These are phyloP conservation scores for Mucor ambiguus DNA, from an alignment of 371 early-diverging fungal species.

Conservation along the genomic window DNA sequence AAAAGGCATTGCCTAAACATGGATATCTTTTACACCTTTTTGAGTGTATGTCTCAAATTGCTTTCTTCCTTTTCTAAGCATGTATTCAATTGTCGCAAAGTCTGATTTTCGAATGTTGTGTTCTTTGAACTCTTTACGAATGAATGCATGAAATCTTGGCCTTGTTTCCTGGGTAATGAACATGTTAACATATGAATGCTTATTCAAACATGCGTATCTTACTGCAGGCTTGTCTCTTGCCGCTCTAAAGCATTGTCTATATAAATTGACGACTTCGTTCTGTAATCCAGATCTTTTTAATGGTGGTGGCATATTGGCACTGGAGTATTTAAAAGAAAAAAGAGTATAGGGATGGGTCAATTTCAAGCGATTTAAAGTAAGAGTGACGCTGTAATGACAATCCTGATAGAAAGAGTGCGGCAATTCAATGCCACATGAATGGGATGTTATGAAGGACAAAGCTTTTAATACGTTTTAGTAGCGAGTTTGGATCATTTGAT, in stretches of 20 bases:
- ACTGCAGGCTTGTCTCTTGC: slow-evolving; percentile 61
- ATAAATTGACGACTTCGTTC: slow-evolving; percentile 58
- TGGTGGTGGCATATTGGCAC: slow-evolving; percentile 28
- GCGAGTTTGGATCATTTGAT: not conserved
- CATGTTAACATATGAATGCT: not conserved
- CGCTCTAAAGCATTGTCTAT: slow-evolving; percentile 62
- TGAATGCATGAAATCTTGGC: slow-evolving; percentile 59
- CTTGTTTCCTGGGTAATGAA: slow-evolving; percentile 46
- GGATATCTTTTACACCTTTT: slow-evolving; percentile 62
- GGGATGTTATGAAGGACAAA: not conserved
- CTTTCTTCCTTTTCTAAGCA: slow-evolving; percentile 59
- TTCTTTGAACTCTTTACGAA: slow-evolving; percentile 61
- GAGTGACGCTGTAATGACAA: not conserved
- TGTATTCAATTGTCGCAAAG: slow-evolving; percentile 67
- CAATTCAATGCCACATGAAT: not conserved
- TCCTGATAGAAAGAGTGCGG: not conserved
- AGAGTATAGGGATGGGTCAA: not conserved
- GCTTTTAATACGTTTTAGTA: not conserved
- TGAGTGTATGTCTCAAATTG: slow-evolving; percentile 59
- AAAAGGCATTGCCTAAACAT: slow-evolving; percentile 32
- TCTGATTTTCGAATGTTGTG: slow-evolving; percentile 59
- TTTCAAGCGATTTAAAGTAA: not conserved
- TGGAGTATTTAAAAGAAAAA: not conserved
- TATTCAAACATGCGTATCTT: not conserved
- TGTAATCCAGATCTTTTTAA: slow-evolving; percentile 64